These are phyloP conservation scores for Vitis riparia DNA, from an alignment of 164 flowering plant species.

Conservation along the genomic window DNA sequence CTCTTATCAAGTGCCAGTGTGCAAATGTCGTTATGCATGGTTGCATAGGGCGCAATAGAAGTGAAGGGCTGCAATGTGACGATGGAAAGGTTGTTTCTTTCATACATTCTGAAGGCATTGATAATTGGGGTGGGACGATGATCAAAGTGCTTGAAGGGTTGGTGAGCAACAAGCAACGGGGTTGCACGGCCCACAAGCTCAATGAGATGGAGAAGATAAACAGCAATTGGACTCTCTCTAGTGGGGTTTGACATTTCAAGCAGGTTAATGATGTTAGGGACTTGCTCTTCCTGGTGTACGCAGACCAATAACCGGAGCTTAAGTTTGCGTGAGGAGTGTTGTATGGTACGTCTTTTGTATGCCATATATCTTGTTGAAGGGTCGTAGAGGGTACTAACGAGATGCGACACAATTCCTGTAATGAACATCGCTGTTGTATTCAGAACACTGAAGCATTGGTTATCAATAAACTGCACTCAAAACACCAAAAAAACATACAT, in stretches of 20 bases:
- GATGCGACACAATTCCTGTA: background rate
- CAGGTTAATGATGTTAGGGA: conserved; percentile 14
- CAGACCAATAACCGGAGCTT: conserved; percentile 14
- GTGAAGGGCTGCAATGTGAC: conserved; percentile 35
- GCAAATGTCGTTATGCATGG: conserved; percentile 54
- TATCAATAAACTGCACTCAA: background rate
- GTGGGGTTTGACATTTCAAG: conserved; percentile 16
- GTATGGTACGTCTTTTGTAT: conserved; percentile 5
- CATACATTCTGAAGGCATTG: conserved; percentile 38
- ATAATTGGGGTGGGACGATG: conserved; percentile 35
- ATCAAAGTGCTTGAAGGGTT: background rate
- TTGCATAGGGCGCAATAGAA: conserved; percentile 29
- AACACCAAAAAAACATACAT: no score
- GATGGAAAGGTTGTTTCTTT: conserved; percentile 16
- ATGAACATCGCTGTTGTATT: background rate
- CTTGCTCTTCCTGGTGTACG: conserved; percentile 1
- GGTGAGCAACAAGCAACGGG: conserved; percentile 9
- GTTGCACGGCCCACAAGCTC: conserved; percentile 26
- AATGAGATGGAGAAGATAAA: conserved; percentile 23
- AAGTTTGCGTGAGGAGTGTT: background rate
- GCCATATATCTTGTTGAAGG: conserved; percentile 5
- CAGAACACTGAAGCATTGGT: background rate
- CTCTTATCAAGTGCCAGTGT: conserved; percentile 33
- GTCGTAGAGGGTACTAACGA: conserved; percentile 5
- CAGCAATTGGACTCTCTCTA: conserved; percentile 20